Conservation (phyloP, 495 filamentous ascomycete genomes). For the Jackrogersella multiformis region DNA sequence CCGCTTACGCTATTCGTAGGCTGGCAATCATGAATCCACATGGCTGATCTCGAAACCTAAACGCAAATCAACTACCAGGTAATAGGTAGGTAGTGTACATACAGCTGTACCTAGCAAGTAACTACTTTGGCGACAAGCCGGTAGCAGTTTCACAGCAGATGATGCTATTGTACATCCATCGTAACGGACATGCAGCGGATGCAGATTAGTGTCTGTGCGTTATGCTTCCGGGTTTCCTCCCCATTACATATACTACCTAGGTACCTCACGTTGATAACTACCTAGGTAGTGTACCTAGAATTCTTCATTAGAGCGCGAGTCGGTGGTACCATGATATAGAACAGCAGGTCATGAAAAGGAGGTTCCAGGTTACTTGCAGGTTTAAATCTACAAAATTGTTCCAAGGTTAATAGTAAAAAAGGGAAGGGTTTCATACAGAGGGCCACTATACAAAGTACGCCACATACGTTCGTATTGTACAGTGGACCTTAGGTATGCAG, state of each 20-base stretch:
- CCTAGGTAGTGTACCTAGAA: neutral
- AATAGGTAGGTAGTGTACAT: neutral
- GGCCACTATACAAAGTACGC: neutral
- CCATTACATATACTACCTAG: too few relatives aligned
- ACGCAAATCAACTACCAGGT: neutral
- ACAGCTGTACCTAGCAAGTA: neutral
- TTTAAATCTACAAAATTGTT: too few relatives aligned
- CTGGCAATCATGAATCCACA: neutral
- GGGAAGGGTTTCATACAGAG: neutral
- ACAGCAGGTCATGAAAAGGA: constrained; percentile 2
- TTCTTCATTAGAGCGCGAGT: neutral
- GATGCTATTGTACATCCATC: neutral
- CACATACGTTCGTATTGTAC: neutral
- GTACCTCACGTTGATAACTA: neutral
- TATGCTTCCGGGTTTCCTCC: neutral
- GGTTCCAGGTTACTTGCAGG: neutral
- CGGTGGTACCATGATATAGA: neutral
- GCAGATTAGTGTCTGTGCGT: constrained; percentile 34
- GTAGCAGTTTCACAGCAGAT: neutral
- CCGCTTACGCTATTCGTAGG: neutral
- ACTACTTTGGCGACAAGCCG: neutral
- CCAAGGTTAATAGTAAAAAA: constrained; percentile 1
- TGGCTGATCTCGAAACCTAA: constrained; percentile 1
- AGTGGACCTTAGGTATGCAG: too few relatives aligned
- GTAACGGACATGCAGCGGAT: constrained; percentile 9